Percentiles rank a stretch among this genome's conserved stretches.
phyloP scores from a whole-genome alignment of 805 yeast genomes.

The Zygosaccharomyces rouxii region DNA sequence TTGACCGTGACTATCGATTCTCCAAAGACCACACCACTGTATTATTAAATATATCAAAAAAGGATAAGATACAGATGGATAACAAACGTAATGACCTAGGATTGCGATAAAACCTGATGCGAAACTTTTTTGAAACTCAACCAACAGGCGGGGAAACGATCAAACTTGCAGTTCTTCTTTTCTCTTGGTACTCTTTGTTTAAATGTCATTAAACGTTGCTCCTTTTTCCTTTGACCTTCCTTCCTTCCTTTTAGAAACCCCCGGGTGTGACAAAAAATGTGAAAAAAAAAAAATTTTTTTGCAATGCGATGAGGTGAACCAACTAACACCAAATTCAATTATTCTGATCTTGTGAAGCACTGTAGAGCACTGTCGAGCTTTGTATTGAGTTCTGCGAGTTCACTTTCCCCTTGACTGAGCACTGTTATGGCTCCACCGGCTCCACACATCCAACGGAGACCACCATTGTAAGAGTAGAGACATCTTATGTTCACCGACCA shows the following conservation, averaged over 20 bases:
- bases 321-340: neutral
- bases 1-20: neutral
- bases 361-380: constrained; percentile 79
- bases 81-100: neutral
- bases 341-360: constrained; percentile 42
- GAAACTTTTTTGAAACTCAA: neutral
- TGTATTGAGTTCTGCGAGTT: constrained; percentile 85
- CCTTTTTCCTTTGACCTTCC: constrained; percentile 12
- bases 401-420: constrained; percentile 74
- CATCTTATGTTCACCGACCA: constrained; percentile 96
- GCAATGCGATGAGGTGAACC: neutral
- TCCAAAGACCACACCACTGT: neutral
- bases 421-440: constrained; percentile 99
- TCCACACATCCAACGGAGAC: constrained; percentile 73
- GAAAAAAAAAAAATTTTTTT: constrained; percentile 2
- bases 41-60: neutral
- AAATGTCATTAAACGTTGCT: constrained; percentile 5
- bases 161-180: neutral
- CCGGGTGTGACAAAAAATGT: neutral
- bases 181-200: neutral
- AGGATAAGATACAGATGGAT: neutral
- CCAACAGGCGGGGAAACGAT: neutral
- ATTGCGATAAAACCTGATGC: neutral
- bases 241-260: constrained; percentile 5
- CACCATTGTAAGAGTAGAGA: constrained; percentile 55